Evolutionary conservation across 2,329 filamentous ascomycete species (phyloP).

Genomic region (Aureobasidium sp.): DNA sequence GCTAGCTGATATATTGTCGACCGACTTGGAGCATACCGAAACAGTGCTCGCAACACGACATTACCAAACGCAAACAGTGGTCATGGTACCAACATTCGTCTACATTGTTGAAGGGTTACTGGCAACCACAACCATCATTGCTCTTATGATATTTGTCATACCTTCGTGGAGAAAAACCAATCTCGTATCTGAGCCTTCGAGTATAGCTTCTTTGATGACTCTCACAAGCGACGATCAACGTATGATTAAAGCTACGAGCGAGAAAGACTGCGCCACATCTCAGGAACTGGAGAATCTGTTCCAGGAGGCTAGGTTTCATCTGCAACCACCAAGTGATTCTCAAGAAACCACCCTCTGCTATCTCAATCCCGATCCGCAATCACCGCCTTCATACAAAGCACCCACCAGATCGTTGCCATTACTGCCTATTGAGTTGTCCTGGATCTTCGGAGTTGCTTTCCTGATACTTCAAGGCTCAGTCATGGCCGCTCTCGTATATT

Average conservation of each 20-base stretch:
- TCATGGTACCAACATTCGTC: constrained; percentile 30
- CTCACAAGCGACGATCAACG: constrained; percentile 21
- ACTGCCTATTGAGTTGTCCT: not conserved
- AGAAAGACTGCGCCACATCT: not conserved
- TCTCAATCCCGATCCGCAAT: not conserved
- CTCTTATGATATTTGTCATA: constrained; percentile 19
- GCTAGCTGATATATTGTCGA: constrained; percentile 25
- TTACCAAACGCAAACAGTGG: constrained; percentile 25
- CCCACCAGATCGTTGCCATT: not conserved
- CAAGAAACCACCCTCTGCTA: not conserved
- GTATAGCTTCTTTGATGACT: constrained; percentile 27
- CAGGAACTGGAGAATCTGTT: not conserved
- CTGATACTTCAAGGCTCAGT: not conserved
- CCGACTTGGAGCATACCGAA: constrained; percentile 12
- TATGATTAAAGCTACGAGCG: not conserved
- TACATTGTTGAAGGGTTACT: constrained; percentile 25
- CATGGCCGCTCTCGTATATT: not conserved
- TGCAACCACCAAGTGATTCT: not conserved
- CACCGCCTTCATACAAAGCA: not conserved
- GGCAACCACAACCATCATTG: constrained; percentile 15
- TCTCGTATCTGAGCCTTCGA: constrained; percentile 24
- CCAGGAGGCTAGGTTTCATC: not conserved
- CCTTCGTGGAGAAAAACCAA: constrained; percentile 13
- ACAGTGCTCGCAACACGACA: constrained; percentile 15
- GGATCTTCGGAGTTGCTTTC: not conserved